Conservation (phyloP, 192 early-diverging fungal genomes). For the Phycomyces nitens region DNA sequence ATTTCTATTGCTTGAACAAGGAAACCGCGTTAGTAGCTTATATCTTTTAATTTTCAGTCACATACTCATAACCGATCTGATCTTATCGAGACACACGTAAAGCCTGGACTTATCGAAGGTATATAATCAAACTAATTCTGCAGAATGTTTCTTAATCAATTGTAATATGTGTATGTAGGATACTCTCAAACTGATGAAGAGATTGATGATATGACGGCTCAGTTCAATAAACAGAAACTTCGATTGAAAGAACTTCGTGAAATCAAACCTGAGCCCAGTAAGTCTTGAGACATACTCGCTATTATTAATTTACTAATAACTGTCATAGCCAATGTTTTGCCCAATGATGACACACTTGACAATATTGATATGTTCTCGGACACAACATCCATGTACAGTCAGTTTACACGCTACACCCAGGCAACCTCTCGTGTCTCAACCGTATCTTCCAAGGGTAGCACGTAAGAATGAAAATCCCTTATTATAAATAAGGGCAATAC, state of each 20-base stretch:
- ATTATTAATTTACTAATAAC: too few relatives aligned
- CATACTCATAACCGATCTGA: constrained; percentile 57
- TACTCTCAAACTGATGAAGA: constrained; percentile 57
- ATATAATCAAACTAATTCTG: constrained; percentile 9
- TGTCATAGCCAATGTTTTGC: constrained; percentile 15
- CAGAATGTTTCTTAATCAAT: neutral
- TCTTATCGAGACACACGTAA: constrained; percentile 72
- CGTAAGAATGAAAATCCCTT: neutral
- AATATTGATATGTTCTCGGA: constrained; percentile 94
- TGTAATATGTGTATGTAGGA: constrained; percentile 15
- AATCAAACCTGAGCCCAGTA: constrained; percentile 45
- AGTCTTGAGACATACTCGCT: neutral
- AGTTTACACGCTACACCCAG: constrained; percentile 75
- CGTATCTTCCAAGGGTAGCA: constrained; percentile 38
- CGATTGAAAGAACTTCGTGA: constrained; percentile 57
- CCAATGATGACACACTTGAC: constrained; percentile 63
- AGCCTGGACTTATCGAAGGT: constrained; percentile 59
- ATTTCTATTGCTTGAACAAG: neutral
- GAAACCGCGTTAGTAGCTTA: neutral
- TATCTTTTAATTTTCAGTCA: constrained; percentile 31
- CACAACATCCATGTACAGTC: constrained; percentile 89
- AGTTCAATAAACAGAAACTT: constrained; percentile 60
- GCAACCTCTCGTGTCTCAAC: constrained; percentile 59
- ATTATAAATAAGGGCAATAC: neutral
- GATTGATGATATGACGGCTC: constrained; percentile 57